Evolutionary conservation across 202 grass and related monocot species (phyloP).

Genomic region (Eragrostis tef): DNA sequence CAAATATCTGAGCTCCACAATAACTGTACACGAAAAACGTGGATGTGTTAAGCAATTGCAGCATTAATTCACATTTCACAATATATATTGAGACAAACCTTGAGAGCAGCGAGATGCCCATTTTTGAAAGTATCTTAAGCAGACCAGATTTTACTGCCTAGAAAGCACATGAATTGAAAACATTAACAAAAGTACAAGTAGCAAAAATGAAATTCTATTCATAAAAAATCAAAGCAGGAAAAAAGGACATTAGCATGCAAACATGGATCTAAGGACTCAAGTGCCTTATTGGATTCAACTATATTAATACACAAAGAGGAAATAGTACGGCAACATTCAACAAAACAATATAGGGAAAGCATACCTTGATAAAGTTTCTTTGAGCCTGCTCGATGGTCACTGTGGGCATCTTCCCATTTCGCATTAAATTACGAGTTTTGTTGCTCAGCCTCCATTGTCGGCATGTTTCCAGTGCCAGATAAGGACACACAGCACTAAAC

Average conservation of each 20-base stretch:
- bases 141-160: conserved; percentile 96
- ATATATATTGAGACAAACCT: conserved; percentile 65
- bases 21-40: conserved; percentile 64
- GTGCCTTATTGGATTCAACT: conserved; percentile 32
- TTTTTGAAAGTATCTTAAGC: conserved; percentile 99
- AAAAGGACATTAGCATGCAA: conserved; percentile 21
- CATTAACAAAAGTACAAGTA: conserved; percentile 30
- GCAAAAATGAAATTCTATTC: conserved; percentile 30
- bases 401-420: conserved; percentile 98
- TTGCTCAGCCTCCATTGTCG: conserved; percentile 97
- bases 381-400: conserved; percentile 99
- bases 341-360: conserved; percentile 38
- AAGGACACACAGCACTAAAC: conserved; percentile 86
- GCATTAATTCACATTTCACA: conserved; percentile 32
- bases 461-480: conserved; percentile 97
- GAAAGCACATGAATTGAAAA: conserved; percentile 54
- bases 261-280: conserved; percentile 21
- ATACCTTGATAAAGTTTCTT: conserved; percentile 98
- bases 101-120: conserved; percentile 99
- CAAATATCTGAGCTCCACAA: conserved; percentile 99
- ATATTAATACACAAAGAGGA: background rate
- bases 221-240: conserved; percentile 2
- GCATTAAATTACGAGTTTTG: conserved; percentile 98
- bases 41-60: conserved; percentile 48
- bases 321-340: conserved; percentile 1